A percentile compares a stretch with the other conserved stretches of the same genome.
Evolutionary conservation across 140 eudicot species (phyloP).

Genomic region (Senecio squalidus): DNA sequence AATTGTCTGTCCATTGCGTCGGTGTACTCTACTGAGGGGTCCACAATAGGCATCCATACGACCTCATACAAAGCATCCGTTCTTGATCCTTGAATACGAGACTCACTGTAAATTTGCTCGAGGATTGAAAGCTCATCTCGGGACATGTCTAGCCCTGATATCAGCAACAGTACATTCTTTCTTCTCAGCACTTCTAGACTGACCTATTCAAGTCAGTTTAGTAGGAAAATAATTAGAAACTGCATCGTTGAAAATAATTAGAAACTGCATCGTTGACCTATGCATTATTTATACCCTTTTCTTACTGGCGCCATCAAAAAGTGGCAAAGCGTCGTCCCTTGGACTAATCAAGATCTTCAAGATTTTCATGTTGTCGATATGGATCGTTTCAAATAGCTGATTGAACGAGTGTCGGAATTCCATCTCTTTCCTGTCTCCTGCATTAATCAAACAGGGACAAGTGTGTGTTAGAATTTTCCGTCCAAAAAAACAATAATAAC

Average conservation of each 20-base stretch:
- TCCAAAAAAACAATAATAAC: too few species aligned
- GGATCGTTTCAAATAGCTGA: conserved; percentile 41
- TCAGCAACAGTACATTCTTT: conserved; percentile 56
- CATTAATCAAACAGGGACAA: conserved; percentile 20
- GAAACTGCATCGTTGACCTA: conserved; percentile 1
- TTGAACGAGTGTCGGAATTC: conserved; percentile 42
- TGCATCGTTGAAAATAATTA: background rate
- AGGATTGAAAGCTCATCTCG: conserved; percentile 59
- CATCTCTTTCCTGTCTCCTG: conserved; percentile 49
- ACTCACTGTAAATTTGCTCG: conserved; percentile 58
- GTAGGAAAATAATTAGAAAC: background rate
- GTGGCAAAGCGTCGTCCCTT: conserved; percentile 54
- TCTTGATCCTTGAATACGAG: conserved; percentile 37
- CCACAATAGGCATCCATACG: conserved; percentile 77
- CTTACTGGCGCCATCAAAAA: conserved; percentile 44
- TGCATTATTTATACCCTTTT: conserved; percentile 36
- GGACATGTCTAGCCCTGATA: conserved; percentile 63
- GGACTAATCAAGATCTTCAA: conserved; percentile 45
- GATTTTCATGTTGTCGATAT: conserved; percentile 59
- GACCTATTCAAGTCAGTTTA: conserved; percentile 33
- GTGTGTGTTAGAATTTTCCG: too few species aligned
- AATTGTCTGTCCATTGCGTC: conserved; percentile 35
- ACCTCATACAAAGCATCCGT: conserved; percentile 48
- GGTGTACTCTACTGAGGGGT: conserved; percentile 42
- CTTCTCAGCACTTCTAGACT: conserved; percentile 54